A percentile compares a stretch with the other conserved stretches of the same genome.
Evolutionary conservation across 2,329 filamentous ascomycete genomes (phyloP).

Genomic region (Monilinia fructicola): DNA sequence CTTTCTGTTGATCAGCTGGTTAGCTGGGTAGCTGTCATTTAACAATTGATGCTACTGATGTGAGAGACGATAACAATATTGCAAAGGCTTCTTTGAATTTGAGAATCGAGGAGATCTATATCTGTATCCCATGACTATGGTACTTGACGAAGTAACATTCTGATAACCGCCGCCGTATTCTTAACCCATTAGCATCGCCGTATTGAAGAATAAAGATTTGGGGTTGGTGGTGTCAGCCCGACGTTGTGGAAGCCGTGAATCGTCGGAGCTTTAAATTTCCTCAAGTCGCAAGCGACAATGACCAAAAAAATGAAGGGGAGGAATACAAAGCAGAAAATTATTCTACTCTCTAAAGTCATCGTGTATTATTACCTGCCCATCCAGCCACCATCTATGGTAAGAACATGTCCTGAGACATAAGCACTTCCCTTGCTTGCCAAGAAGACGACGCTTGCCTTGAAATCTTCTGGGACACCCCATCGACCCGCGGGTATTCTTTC

Average conservation of each 20-base stretch:
- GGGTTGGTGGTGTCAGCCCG: background rate
- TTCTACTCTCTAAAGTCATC: background rate
- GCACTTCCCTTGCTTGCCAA: slow-evolving; percentile 73
- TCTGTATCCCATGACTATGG: background rate
- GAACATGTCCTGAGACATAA: slow-evolving; percentile 78
- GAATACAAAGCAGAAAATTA: background rate
- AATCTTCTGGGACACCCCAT: slow-evolving; percentile 84
- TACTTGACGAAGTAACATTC: no score
- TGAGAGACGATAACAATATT: background rate
- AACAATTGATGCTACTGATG: background rate
- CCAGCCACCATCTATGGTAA: slow-evolving; percentile 89
- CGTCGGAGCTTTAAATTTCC: background rate
- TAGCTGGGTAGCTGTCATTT: background rate
- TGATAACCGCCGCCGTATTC: background rate
- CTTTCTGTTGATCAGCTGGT: background rate
- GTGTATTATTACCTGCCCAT: slow-evolving; percentile 67
- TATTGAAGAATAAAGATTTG: background rate
- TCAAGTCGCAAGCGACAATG: background rate
- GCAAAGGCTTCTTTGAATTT: background rate
- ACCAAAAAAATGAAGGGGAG: background rate
- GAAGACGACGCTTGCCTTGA: slow-evolving; percentile 79
- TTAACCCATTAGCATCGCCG: background rate
- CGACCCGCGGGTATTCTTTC: slow-evolving; percentile 78
- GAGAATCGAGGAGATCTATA: background rate
- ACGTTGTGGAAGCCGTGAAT: background rate